phyloP scores from a whole-genome alignment of 1,139 yeast species.

The Nadsonia commutata region DNA sequence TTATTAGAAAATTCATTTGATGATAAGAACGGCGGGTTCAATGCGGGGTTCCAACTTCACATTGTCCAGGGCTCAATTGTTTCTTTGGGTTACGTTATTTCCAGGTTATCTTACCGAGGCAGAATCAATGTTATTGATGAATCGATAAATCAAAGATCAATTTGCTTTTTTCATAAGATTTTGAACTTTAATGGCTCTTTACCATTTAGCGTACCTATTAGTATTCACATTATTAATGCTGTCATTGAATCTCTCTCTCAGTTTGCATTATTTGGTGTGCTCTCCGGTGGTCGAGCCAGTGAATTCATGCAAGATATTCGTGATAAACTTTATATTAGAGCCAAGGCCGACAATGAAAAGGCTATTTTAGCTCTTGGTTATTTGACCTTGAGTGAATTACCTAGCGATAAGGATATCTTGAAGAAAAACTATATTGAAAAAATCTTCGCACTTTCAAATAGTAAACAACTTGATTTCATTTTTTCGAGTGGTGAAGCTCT shows the following conservation, averaged over 20 bases:
- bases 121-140: not conserved
- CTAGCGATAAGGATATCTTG: not conserved
- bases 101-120: conserved; percentile 27
- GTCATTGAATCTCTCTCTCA: conserved; percentile 39
- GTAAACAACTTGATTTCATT: conserved; percentile 59
- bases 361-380: conserved; percentile 44
- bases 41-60: conserved; percentile 5
- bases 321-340: conserved; percentile 22
- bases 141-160: not conserved
- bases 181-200: not conserved
- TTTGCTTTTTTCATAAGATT: not conserved
- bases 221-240: conserved; percentile 15
- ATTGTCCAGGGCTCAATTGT: conserved; percentile 19
- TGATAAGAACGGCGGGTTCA: not conserved
- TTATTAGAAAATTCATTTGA: conserved; percentile 6
- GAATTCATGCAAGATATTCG: conserved; percentile 24
- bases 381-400: conserved; percentile 31
- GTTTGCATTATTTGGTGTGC: conserved; percentile 44
- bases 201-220: not conserved
- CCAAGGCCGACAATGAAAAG: conserved; percentile 45
- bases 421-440: conserved; percentile 22
- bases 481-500: conserved; percentile 82
- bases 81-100: conserved; percentile 34
- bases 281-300: conserved; percentile 23
- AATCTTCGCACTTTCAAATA: conserved; percentile 43